Conservation (phyloP, 805 yeast genomes). For the Zygoascus flipseniorum region DNA sequence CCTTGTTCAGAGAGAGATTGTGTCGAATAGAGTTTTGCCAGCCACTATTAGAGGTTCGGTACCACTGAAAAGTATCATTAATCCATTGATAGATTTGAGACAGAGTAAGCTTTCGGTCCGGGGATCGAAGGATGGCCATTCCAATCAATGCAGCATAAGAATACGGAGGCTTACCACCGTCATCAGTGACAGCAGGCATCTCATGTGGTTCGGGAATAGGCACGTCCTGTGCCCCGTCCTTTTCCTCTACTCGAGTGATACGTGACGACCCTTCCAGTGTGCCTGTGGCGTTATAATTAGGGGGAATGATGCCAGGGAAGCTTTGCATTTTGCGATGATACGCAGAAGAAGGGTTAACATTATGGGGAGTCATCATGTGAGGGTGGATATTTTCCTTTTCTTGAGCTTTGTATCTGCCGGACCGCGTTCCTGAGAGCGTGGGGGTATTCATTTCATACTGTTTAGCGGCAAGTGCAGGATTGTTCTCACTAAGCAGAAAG, state of each 20-base stretch:
- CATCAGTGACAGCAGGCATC: conserved; percentile 32
- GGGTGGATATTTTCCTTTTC: conserved; percentile 4
- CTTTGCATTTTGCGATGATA: not conserved
- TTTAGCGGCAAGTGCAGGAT: not conserved
- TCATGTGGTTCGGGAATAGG: conserved; percentile 9
- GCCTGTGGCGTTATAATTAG: not conserved
- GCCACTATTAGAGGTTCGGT: conserved; percentile 78
- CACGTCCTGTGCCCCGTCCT: not conserved
- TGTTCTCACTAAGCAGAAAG: not conserved
- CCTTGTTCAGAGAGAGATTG: conserved; percentile 85
- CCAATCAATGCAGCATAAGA: conserved; percentile 92
- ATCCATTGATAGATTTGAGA: conserved; percentile 92
- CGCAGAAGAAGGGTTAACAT: not conserved
- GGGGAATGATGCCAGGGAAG: not conserved
- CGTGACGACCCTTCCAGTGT: not conserved
- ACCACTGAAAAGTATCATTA: conserved; percentile 72
- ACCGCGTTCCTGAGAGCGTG: conserved; percentile 1
- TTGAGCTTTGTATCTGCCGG: not conserved
- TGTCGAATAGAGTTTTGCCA: conserved; percentile 98
- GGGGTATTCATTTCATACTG: not conserved
- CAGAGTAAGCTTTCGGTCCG: conserved; percentile 58
- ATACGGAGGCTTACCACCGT: conserved; percentile 78
- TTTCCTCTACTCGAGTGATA: not conserved
- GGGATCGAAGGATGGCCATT: conserved; percentile 82
- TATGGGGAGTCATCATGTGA: not conserved